These are phyloP conservation scores for Passiflora organensis DNA, from an alignment of 345 rosid species.

Conservation along the genomic window DNA sequence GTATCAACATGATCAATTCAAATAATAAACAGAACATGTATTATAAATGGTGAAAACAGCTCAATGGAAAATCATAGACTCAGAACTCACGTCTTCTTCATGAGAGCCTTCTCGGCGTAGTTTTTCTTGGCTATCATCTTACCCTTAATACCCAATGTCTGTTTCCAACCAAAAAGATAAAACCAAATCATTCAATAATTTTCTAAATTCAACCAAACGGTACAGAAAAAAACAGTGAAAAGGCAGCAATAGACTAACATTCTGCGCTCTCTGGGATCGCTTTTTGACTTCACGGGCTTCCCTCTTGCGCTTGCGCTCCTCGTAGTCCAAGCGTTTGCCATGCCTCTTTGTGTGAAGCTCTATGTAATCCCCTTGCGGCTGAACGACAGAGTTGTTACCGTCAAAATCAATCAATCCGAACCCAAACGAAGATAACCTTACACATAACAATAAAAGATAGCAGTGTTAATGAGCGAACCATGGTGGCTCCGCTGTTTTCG, in stretches of 20 bases:
- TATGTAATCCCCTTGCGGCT: slow-evolving; percentile 97
- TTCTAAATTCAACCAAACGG: not conserved
- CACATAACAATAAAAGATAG: no score
- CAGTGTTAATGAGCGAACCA: slow-evolving; percentile 2
- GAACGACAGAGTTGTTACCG: slow-evolving; percentile 7
- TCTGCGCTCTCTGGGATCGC: slow-evolving; percentile 66
- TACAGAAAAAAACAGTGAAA: not conserved
- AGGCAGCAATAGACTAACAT: slow-evolving; percentile 29
- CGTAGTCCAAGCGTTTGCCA: slow-evolving; percentile 73
- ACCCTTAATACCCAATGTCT: slow-evolving; percentile 32
- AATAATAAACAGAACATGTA: not conserved
- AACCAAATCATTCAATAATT: not conserved
- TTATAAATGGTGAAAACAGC: no score
- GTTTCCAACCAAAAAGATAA: not conserved
- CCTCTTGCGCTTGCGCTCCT: slow-evolving; percentile 87
- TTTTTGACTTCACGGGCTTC: slow-evolving; percentile 86
- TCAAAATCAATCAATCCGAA: not conserved
- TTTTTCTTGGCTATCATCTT: slow-evolving; percentile 36
- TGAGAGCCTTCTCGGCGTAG: slow-evolving; percentile 31
- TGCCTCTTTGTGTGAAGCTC: slow-evolving; percentile 73
- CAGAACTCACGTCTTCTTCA: slow-evolving; percentile 29
- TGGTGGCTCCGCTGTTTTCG: not conserved
- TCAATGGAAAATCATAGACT: not conserved
- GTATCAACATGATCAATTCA: not conserved
- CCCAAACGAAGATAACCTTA: no score